Evolutionary conservation across 495 filamentous ascomycete genomes (phyloP).

Genomic region (Neurospora tetrasperma): DNA sequence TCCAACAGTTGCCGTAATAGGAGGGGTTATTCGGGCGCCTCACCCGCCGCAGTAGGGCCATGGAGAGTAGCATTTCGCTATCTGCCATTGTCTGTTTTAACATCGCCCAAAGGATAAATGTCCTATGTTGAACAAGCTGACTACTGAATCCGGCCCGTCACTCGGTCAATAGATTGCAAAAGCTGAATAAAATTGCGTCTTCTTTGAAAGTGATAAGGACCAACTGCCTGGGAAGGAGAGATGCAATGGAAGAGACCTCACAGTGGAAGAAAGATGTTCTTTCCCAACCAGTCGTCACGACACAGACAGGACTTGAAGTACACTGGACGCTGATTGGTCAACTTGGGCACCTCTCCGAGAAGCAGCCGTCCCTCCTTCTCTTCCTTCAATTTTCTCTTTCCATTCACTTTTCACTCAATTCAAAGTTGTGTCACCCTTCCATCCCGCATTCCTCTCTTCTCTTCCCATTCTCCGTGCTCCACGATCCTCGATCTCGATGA

Average conservation of each 20-base stretch:
- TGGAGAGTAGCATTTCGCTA: too few relatives aligned
- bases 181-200: too few relatives aligned
- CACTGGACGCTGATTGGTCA: background rate
- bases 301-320: background rate
- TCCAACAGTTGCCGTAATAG: background rate
- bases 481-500: background rate
- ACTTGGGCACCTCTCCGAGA: background rate
- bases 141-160: too few relatives aligned
- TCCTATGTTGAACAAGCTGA: too few relatives aligned
- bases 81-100: too few relatives aligned
- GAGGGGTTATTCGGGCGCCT: background rate
- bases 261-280: background rate
- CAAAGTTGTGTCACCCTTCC: background rate
- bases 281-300: background rate
- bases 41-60: too few relatives aligned
- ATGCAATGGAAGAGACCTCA: background rate
- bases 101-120: too few relatives aligned
- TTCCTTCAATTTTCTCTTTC: background rate
- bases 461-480: background rate
- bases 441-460: background rate
- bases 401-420: background rate
- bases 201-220: background rate
- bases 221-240: background rate
- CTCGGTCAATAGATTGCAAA: too few relatives aligned
- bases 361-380: background rate